These are phyloP conservation scores for Aspergillus versicolor DNA, from an alignment of 2,329 filamentous ascomycete genomes.

Conservation along the genomic window DNA sequence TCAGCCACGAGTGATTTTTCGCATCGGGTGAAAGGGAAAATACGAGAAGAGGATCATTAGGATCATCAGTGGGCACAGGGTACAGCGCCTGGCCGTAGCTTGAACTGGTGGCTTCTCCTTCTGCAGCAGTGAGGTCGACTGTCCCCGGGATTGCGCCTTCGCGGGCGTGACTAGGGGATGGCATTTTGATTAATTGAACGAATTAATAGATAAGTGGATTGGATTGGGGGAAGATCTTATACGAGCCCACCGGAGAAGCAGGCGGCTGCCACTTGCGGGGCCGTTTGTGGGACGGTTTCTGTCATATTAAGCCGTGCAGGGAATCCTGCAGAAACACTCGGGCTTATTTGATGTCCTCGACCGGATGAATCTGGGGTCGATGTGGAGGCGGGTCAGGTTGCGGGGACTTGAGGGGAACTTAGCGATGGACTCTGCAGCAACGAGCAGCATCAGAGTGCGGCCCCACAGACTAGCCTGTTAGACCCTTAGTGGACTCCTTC, in stretches of 20 bases:
- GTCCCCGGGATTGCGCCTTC: constrained; percentile 59
- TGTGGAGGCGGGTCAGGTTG: constrained; percentile 1
- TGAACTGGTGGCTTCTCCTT: constrained; percentile 57
- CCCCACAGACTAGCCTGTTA: not conserved
- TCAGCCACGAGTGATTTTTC: not conserved
- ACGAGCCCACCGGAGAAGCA: not conserved
- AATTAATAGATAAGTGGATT: too few relatives aligned
- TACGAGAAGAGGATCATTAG: constrained; percentile 59
- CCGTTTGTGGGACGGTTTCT: not conserved
- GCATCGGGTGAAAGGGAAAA: not conserved
- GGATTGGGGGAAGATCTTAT: not conserved
- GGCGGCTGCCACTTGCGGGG: not conserved
- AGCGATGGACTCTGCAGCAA: not conserved
- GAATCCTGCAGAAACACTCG: too few relatives aligned
- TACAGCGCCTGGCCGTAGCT: constrained; percentile 59
- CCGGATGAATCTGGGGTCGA: not conserved
- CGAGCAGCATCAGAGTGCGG: not conserved
- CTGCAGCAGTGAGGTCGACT: constrained; percentile 53
- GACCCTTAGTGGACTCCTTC: not conserved
- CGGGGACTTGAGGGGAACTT: not conserved
- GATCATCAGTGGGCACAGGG: constrained; percentile 60
- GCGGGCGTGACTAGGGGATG: constrained; percentile 46
- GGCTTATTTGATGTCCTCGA: too few relatives aligned
- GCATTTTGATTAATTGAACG: not conserved
- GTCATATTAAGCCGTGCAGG: not conserved